Conservation (phyloP, 495 filamentous ascomycete species). For the Thermochaetoides thermophila region DNA sequence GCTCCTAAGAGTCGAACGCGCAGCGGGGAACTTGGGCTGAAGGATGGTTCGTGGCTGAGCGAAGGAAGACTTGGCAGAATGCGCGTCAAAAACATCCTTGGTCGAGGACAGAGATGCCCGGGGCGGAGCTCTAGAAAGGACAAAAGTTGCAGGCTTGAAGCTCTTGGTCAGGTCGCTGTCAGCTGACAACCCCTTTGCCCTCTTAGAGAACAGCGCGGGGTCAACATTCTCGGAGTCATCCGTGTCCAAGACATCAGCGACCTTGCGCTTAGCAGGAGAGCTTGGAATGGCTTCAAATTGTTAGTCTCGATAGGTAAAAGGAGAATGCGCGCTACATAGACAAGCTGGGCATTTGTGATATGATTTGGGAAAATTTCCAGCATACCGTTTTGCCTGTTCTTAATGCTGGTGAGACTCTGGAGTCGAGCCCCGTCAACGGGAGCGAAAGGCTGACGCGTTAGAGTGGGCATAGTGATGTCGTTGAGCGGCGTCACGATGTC, state of each 20-base stretch:
- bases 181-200: conserved; percentile 46
- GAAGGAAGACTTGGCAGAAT: conserved; percentile 21
- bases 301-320: conserved; percentile 2
- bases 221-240: conserved; percentile 72
- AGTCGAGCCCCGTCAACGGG: conserved; percentile 37
- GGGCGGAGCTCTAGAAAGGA: conserved; percentile 28
- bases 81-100: conserved; percentile 16
- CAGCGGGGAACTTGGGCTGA: conserved; percentile 31
- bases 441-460: conserved; percentile 43
- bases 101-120: conserved; percentile 12
- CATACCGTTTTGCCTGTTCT: conserved; percentile 53
- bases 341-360: too few species aligned
- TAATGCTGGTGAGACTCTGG: conserved; percentile 39
- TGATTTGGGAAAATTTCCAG: background rate
- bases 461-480: conserved; percentile 26
- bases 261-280: conserved; percentile 31
- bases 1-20: conserved; percentile 26
- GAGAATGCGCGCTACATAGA: too few species aligned
- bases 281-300: conserved; percentile 20
- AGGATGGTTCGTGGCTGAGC: conserved; percentile 25
- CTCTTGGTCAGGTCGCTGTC: conserved; percentile 30
- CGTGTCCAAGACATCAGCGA: conserved; percentile 29
- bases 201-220: conserved; percentile 51
- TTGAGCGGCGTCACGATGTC: background rate
- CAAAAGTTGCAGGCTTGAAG: conserved; percentile 32